Conservation (phyloP, 2,329 filamentous ascomycete genomes). For the Calycina herbarum region DNA sequence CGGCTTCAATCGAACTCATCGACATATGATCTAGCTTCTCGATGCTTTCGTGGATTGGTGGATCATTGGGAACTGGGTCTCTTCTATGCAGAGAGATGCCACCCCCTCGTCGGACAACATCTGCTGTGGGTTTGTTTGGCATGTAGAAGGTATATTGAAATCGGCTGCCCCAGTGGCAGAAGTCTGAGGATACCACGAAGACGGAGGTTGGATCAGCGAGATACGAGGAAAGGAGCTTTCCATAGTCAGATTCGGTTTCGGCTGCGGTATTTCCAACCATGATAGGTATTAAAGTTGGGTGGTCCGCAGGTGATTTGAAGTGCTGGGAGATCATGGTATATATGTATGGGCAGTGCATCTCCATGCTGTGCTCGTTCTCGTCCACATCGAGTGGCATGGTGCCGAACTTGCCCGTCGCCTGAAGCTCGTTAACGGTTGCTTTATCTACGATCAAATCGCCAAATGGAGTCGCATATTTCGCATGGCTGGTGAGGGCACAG, state of each 20-base stretch:
- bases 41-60: conserved; percentile 81
- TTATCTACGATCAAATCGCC: conserved; percentile 68
- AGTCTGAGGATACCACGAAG: conserved; percentile 92
- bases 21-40: conserved; percentile 74
- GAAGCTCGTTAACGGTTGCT: conserved; percentile 51
- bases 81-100: conserved; percentile 36
- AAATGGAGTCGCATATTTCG: conserved; percentile 71
- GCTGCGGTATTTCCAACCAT: conserved; percentile 75
- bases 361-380: conserved; percentile 84
- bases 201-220: conserved; percentile 72
- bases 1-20: conserved; percentile 81
- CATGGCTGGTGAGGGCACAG: conserved; percentile 74
- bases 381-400: conserved; percentile 68
- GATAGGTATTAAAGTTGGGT: conserved; percentile 79
- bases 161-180: conserved; percentile 89
- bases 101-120: conserved; percentile 39
- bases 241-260: conserved; percentile 66
- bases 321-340: conserved; percentile 68
- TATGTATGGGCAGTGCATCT: conserved; percentile 95
- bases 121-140: conserved; percentile 46
- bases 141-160: conserved; percentile 85
- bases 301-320: conserved; percentile 51
- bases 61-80: conserved; percentile 42
- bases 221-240: conserved; percentile 73
- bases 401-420: conserved; percentile 55